phyloP scores from a whole-genome alignment of 805 yeast genomes.

The Cyberlindnera saturnus region DNA sequence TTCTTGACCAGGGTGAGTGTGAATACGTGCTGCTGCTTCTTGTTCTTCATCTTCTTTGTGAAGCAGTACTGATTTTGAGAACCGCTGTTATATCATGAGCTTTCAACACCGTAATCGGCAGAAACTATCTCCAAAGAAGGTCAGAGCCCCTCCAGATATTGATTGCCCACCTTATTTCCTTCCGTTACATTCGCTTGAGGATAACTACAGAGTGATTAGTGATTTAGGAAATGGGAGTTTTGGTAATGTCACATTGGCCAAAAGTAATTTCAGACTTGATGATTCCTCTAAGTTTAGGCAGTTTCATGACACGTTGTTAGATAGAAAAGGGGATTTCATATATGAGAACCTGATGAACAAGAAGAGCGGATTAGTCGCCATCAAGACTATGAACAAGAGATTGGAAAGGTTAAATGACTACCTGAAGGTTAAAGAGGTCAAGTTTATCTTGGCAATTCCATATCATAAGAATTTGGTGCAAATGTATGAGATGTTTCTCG shows the following conservation, averaged over 20 bases:
- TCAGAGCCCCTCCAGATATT: slow-evolving; percentile 31
- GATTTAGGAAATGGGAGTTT: slow-evolving; percentile 70
- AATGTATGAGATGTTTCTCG: slow-evolving; percentile 75
- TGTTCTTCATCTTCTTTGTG: neutral
- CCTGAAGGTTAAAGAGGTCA: slow-evolving; percentile 56
- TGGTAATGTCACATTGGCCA: slow-evolving; percentile 65
- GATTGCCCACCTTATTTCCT: slow-evolving; percentile 33
- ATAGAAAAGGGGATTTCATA: slow-evolving; percentile 23
- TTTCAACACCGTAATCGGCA: neutral
- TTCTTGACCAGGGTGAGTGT: neutral
- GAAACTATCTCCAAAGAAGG: neutral
- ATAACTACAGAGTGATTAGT: slow-evolving; percentile 44
- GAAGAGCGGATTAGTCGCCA: slow-evolving; percentile 53
- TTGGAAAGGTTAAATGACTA: slow-evolving; percentile 49
- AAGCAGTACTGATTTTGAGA: neutral
- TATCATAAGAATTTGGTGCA: slow-evolving; percentile 69
- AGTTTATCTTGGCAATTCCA: slow-evolving; percentile 60
- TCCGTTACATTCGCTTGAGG: slow-evolving; percentile 37
- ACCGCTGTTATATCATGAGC: neutral
- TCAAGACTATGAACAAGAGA: slow-evolving; percentile 68
- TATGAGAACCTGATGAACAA: slow-evolving; percentile 29
- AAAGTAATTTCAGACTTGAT: slow-evolving; percentile 28
- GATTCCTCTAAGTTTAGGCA: slow-evolving; percentile 12
- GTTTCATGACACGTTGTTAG: slow-evolving; percentile 41
- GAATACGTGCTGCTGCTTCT: neutral